Conservation (phyloP, 805 yeast species). For the Wickerhamomyces sydowiorum region DNA sequence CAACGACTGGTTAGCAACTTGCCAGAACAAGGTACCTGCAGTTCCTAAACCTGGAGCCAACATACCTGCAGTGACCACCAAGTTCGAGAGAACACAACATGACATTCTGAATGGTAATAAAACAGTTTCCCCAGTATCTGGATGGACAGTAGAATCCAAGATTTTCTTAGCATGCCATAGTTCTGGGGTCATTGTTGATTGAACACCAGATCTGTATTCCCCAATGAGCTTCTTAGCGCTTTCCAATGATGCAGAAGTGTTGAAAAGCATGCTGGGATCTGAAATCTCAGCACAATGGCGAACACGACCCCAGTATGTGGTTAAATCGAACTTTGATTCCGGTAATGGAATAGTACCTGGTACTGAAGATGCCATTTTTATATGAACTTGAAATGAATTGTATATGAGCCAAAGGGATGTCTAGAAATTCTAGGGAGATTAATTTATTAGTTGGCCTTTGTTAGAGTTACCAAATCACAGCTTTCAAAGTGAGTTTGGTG, state of each 20-base stretch:
- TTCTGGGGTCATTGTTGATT: slow-evolving; percentile 63
- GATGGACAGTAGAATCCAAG: slow-evolving; percentile 90
- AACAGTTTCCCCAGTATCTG: slow-evolving; percentile 94
- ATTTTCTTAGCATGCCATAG: slow-evolving; percentile 86
- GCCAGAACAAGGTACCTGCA: slow-evolving; percentile 94
- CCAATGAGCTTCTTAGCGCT: slow-evolving; percentile 60
- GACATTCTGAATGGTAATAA: slow-evolving; percentile 96
- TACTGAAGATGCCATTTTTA: slow-evolving; percentile 77
- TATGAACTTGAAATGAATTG: slow-evolving; percentile 2
- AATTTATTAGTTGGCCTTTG: background rate
- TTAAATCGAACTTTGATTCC: slow-evolving; percentile 69
- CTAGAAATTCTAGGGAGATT: background rate
- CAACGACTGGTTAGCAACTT: slow-evolving; percentile 91
- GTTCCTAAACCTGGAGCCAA: slow-evolving; percentile 89
- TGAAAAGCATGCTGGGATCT: slow-evolving; percentile 85
- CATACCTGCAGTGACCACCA: slow-evolving; percentile 97
- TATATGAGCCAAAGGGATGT: background rate
- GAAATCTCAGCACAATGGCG: slow-evolving; percentile 90
- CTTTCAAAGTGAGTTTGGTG: too few relatives aligned
- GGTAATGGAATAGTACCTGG: slow-evolving; percentile 81
- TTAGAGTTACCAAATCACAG: too few relatives aligned
- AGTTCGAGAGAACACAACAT: slow-evolving; percentile 84
- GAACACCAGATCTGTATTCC: slow-evolving; percentile 67
- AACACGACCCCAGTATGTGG: slow-evolving; percentile 90
- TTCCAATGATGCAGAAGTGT: slow-evolving; percentile 56